Conservation (phyloP, 2,329 filamentous ascomycete species). For the Raffaelea arxii region DNA sequence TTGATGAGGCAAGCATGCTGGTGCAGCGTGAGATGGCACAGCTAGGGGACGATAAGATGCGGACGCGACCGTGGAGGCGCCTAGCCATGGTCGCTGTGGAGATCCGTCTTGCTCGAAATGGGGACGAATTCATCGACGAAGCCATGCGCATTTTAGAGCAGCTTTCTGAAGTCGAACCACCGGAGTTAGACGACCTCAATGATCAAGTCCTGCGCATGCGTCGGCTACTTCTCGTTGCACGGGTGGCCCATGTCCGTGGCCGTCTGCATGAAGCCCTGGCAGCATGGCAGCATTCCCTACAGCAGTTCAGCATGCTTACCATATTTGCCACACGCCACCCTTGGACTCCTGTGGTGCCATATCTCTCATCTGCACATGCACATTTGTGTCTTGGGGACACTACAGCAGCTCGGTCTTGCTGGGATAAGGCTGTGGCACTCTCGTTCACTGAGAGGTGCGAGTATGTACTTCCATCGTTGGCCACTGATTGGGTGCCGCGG, state of each 20-base stretch:
- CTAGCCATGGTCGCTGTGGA: constrained; percentile 18
- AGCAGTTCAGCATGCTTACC: constrained; percentile 13
- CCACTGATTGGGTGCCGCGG: constrained; percentile 19
- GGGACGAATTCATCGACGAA: constrained; percentile 8
- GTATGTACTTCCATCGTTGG: constrained; percentile 20
- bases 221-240: constrained; percentile 17
- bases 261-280: constrained; percentile 11
- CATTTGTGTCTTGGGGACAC: constrained; percentile 13
- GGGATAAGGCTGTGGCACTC: constrained; percentile 11
- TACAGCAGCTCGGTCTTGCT: constrained; percentile 8
- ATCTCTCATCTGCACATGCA: constrained; percentile 20
- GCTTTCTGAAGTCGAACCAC: constrained; percentile 12
- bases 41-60: constrained; percentile 6
- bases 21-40: constrained; percentile 15
- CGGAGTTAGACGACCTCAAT: constrained; percentile 19
- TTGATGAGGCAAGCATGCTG: constrained; percentile 13
- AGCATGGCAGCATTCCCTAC: constrained; percentile 13
- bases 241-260: constrained; percentile 12
- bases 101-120: constrained; percentile 12
- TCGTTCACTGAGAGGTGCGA: constrained; percentile 18
- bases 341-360: constrained; percentile 17
- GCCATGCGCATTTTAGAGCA: constrained; percentile 11
- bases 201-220: constrained; percentile 23
- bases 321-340: constrained; percentile 15
- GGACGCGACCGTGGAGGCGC: constrained; percentile 15